Percentiles rank a stretch among this genome's conserved stretches.
These are phyloP conservation scores for Leccinum pallidistipes DNA, from an alignment of 1,284 basidiomycete species.

Conservation along the genomic window DNA sequence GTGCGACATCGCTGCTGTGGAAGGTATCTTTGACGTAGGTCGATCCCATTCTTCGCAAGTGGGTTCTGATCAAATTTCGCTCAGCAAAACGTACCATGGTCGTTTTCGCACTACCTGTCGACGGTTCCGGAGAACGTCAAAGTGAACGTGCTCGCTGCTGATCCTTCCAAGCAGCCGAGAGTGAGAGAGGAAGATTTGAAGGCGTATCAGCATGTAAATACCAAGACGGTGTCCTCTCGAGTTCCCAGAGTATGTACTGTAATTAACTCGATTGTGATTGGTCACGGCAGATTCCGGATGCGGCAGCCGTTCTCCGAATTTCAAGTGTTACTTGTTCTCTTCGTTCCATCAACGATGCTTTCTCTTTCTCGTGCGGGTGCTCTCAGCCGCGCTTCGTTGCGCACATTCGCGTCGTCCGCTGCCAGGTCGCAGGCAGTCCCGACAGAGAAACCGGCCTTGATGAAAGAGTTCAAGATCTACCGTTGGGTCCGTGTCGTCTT, in stretches of 20 bases:
- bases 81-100: conserved; percentile 25
- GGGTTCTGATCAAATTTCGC: neutral
- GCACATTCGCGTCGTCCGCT: conserved; percentile 44
- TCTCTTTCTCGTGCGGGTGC: conserved; percentile 5
- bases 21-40: conserved; percentile 12
- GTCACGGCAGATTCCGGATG: conserved; percentile 18
- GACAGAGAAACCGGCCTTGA: conserved; percentile 46
- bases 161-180: conserved; percentile 12
- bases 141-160: conserved; percentile 16
- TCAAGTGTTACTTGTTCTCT: conserved; percentile 7
- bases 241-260: conserved; percentile 2
- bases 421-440: conserved; percentile 42
- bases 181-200: conserved; percentile 12
- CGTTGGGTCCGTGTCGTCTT: conserved; percentile 71
- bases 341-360: conserved; percentile 11
- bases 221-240: conserved; percentile 11
- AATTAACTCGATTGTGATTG: conserved; percentile 20
- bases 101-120: conserved; percentile 8
- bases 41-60: neutral
- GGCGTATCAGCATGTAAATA: conserved; percentile 10
- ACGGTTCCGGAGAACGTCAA: conserved; percentile 14
- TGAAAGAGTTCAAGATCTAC: conserved; percentile 96
- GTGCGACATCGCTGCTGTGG: conserved; percentile 3
- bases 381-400: conserved; percentile 20
- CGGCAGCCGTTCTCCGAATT: conserved; percentile 14